phyloP scores from a whole-genome alignment of 768 basidiomycete species.

The Mycena epipterygia region DNA sequence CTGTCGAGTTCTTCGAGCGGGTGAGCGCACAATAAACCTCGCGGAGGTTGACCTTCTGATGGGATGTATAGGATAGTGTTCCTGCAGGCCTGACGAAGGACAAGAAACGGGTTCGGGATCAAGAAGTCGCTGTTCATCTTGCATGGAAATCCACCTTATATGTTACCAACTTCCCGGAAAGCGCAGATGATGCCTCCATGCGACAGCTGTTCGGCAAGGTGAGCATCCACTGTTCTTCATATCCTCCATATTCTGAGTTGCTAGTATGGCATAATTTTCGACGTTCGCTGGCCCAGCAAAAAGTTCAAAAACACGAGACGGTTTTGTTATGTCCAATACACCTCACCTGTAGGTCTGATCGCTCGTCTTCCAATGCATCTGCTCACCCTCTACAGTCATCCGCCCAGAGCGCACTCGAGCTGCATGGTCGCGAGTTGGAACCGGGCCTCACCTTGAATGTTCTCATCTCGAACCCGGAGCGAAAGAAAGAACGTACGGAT shows the following conservation, averaged over 20 bases:
- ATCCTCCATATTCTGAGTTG: neutral
- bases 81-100: slow-evolving; percentile 94
- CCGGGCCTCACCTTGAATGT: slow-evolving; percentile 80
- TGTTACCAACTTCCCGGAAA: slow-evolving; percentile 95
- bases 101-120: slow-evolving; percentile 85
- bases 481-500: slow-evolving; percentile 92
- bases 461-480: slow-evolving; percentile 89
- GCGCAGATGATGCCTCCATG: slow-evolving; percentile 81
- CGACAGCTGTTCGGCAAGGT: slow-evolving; percentile 86
- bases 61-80: slow-evolving; percentile 72
- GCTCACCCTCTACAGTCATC: slow-evolving; percentile 56
- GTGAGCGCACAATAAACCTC: slow-evolving; percentile 49
- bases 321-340: slow-evolving; percentile 96
- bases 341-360: slow-evolving; percentile 75
- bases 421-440: slow-evolving; percentile 84
- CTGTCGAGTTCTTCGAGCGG: slow-evolving; percentile 87
- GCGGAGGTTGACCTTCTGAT: slow-evolving; percentile 5
- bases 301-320: slow-evolving; percentile 93
- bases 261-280: slow-evolving; percentile 92
- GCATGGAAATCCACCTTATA: slow-evolving; percentile 97
- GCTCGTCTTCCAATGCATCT: neutral
- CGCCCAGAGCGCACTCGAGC: slow-evolving; percentile 83
- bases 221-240: slow-evolving; percentile 33
- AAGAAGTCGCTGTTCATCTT: slow-evolving; percentile 88
- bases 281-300: slow-evolving; percentile 98